Conservation (phyloP, 1,284 basidiomycete species). For the Rhodotorula sp. region DNA sequence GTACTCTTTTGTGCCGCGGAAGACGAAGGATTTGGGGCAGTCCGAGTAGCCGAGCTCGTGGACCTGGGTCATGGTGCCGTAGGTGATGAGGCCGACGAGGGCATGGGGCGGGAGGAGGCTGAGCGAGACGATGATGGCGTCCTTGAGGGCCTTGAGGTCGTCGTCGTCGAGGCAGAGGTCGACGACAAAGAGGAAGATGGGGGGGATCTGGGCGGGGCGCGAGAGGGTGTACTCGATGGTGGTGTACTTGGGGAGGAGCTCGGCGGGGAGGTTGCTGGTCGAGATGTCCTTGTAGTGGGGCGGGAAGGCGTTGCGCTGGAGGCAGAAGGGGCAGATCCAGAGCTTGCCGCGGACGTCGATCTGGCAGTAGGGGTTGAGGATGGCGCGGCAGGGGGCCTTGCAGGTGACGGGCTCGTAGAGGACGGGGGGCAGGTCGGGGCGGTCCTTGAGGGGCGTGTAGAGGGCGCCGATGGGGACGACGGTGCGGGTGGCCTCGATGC, state of each 20-base stretch:
- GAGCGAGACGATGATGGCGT: conserved; percentile 61
- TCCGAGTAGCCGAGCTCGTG: conserved; percentile 96
- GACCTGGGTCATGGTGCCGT: conserved; percentile 68
- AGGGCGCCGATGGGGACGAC: conserved; percentile 97
- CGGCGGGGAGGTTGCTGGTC: conserved; percentile 92
- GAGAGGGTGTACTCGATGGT: conserved; percentile 98
- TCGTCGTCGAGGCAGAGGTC: conserved; percentile 84
- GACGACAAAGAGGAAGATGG: conserved; percentile 94
- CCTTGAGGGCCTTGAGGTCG: conserved; percentile 90
- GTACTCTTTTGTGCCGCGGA: conserved; percentile 99
- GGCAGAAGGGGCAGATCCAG: conserved; percentile 99
- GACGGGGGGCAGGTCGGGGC: conserved; percentile 93
- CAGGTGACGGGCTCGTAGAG: conserved; percentile 98
- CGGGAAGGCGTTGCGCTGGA: conserved; percentile 94
- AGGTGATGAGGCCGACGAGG: conserved; percentile 26
- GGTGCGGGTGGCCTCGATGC: conserved; percentile 95
- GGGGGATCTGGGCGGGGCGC: conserved; percentile 86
- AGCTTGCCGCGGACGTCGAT: conserved; percentile 98
- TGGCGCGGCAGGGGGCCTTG: conserved; percentile 94
- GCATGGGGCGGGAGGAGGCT: conserved; percentile 17
- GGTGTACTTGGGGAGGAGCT: conserved; percentile 95
- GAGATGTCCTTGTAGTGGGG: conserved; percentile 99
- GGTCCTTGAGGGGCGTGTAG: conserved; percentile 94
- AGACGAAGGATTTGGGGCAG: conserved; percentile 98
- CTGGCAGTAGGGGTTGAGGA: conserved; percentile 83